Base-by-base conservation (phyloP, 257 asterid species). In the Eustoma russellianum region DNA sequence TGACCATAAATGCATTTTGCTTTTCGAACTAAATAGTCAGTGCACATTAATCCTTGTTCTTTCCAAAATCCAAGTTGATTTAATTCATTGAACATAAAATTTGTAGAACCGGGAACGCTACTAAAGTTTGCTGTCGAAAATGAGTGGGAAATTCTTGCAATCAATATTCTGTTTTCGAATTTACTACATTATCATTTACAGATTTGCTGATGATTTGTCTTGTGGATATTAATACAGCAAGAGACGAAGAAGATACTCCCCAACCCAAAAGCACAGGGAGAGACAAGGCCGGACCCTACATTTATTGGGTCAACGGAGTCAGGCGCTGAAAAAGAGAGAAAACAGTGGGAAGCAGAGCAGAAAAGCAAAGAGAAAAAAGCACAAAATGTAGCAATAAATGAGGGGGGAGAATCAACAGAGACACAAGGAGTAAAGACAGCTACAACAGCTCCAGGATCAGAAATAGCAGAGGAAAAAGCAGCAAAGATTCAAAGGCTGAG, bases 401-500 rank as follows among this genome's bases (percentile, higher is more conserved):
- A 62, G 13, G 63, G 54, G 53, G 58, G 40, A 48, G 68, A 70
- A 57, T 50, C 69, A 66, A 46, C 55, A 41, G 55, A 56, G 46
- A 7, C 41, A 53, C 48, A 56, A 53, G 65, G 18, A 53, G 60
- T 52, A 62, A 53, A 63, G 33, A 13, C 16, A 59, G 30, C 30
- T 24, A 24, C 30, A 38, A 56, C 61, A 3, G 51, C 62, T 17
- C 35, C 41, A 15, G 33, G 57, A 38, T 28, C 61, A 34, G 59
- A 56, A 33, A 63, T 64, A 46, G 88, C 70, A 45, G 83, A 74
- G 69, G 79, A 70, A 80, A 87, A 91, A 62, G 98, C 94, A 72
- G 97, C 86, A 52, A 88, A 74, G 77, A 79, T 84, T 34, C 71
- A 81, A 68, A 88, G 95, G 85, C 83, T 85, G 52, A 92, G 83